Evolutionary conservation across 371 early-diverging fungal genomes (phyloP), one percentile per base, ranked within the genome.

Genomic region (Circinella umbellata): DNA sequence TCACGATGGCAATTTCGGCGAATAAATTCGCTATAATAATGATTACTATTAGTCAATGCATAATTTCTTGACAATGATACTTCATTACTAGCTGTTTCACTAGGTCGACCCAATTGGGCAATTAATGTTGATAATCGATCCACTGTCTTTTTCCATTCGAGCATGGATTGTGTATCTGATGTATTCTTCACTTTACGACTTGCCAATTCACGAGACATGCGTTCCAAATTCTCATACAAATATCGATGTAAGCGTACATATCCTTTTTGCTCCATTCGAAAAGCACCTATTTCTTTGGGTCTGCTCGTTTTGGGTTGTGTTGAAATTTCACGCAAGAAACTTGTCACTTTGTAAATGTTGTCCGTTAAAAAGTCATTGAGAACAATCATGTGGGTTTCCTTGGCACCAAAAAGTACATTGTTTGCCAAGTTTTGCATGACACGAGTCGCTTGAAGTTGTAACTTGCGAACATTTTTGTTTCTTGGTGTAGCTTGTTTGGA

Each of bases 371-470:
- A 95, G 38, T 87, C 89, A 75, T 96, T 98, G 38, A 95, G 83
- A 13, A 90, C 87, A 65, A 87, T 89, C 97, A 97, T 95, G 71
- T 90, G 95, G 4, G 91, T 85, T 81, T 97, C 97, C 79, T 96
- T 97, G 69, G 88, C 83, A 46, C 96, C 97, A 81, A 98, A 98
- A 48, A 93, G 79, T 9, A 97, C 94, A 76, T 94, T 92, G 80
- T 96, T 97, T 20, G 97, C 95, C 73, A 98, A 73, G 69, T 96
- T 98, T 72, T 97, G 97, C 72, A 98, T 95, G 7, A 96, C 93
- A 76, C 98, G 97, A 13, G 96, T 95, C 54, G 94, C 93, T 61
- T 97, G 84, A 18, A 97, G 81, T 37, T 96, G 76, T 17, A 96
- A 92, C 63, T 97, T 92, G 38, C 93, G 88, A 4, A 78, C 78